Evolutionary conservation across 495 filamentous ascomycete genomes (phyloP), one percentile per base, ranked within the genome.

Genomic region (Ramalina peruviana): DNA sequence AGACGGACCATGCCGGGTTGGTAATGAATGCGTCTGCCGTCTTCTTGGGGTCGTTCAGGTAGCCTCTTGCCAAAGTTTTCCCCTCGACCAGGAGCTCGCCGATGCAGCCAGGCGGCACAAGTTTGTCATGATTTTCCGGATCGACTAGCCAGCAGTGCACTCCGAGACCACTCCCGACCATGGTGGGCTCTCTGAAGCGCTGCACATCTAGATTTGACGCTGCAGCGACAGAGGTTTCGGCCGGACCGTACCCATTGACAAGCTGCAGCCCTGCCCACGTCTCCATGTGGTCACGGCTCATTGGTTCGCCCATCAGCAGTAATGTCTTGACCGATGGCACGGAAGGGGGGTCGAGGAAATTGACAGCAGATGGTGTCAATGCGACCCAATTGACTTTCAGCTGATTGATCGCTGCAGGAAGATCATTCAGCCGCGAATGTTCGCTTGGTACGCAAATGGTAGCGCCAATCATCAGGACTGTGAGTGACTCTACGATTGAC

Each of bases 221-320:
- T 11, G 67, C 63, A 3, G 63, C 62, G 16, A 73, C 65, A 44
- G 67, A 61, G 49, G 57, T 62, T 50, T 74, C 71, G 4, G 68
- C 71, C 1, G 80, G 80, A 0, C 80, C 80, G 50, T 81, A 83
- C 3, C 67, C 77, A 58, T 81, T 81, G 51, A 80, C 57, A 44
- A 79, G 64, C 61, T 64, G 62, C 33, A 73, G 67, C 49, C 60
- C 66, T 12, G 70, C 75, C 80, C 79, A 82, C 20, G 65, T 71
- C 1, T 65, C 60, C 36, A 76, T 60, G 49, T 75, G 59, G 3
- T 68, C 67, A 37, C 67, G 63, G 20, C 71, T 70, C 69, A 82
- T 73, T 37, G 72, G 63, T 58, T 83, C 80, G 7, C 77, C 78
- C 7, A 62, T 71, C 26, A 74, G 60, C 17, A 73, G 59, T 1